These are phyloP conservation scores for Elymus sibiricus DNA, from an alignment of 176 grass and related monocot genomes.

Conservation along the genomic window DNA sequence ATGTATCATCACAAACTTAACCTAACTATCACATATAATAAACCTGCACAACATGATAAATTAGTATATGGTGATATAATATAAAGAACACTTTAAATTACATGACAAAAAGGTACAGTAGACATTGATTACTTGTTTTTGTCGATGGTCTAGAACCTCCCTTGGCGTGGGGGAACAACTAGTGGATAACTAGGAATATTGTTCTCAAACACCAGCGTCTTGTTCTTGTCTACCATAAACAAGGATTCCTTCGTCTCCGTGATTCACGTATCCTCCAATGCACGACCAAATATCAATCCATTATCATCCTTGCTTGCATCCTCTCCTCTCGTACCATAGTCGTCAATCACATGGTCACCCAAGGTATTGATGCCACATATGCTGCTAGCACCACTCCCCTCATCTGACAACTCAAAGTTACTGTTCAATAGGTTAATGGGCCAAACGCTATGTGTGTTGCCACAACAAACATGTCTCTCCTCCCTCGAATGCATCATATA, in stretches of 20 bases:
- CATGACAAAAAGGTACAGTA: background rate
- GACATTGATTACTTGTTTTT: conserved; percentile 27
- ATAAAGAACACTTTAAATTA: background rate
- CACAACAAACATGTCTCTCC: background rate
- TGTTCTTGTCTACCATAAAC: background rate
- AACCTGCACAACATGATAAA: background rate
- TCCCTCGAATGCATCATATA: background rate
- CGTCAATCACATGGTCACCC: background rate
- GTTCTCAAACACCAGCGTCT: background rate
- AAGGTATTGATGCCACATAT: background rate
- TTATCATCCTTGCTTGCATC: background rate
- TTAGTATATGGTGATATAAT: background rate
- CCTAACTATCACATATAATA: background rate
- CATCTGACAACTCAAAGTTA: background rate
- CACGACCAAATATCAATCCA: background rate
- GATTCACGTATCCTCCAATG: background rate
- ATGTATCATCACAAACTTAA: background rate
- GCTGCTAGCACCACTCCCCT: background rate
- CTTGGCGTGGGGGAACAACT: background rate
- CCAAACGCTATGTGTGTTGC: background rate
- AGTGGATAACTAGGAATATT: background rate
- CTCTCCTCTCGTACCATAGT: background rate
- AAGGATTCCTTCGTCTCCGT: background rate
- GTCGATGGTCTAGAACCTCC: conserved; percentile 16
- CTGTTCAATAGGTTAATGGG: background rate